Evolutionary conservation across 2,329 filamentous ascomycete genomes (phyloP), one percentile per base, ranked within the genome.

Genomic region (Aspergillus sp.): DNA sequence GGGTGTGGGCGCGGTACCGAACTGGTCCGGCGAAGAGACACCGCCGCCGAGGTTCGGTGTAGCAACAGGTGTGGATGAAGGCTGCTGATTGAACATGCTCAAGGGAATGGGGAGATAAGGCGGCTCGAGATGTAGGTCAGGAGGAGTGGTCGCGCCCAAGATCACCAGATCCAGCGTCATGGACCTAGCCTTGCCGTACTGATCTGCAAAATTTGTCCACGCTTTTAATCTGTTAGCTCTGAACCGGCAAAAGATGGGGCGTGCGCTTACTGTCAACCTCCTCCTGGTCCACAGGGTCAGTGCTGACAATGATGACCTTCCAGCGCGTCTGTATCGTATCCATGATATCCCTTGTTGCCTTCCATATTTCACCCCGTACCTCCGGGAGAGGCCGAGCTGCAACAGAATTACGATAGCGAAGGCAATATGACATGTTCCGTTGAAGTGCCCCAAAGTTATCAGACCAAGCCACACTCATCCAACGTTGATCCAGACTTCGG

Each of bases 401-500:
- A 50, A 63, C 68, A 23, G 70, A 71, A 19, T 70, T 61, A 69
- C 75, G 64, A 74, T 77, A 68, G 67, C 79, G 70, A 67, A 87
- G 70, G 61, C 83, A 84, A 65, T 87, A 87, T 0, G 84, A 82
- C 60, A 82, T 79, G 2, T 74, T 81, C 19, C 80, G 77, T 62
- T 86, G 82, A 43, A 84, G 79, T 41, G 78, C 79, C 8, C 86
- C 86, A 25, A 77, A 80, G 60, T 78, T 83, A 71, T 88, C 85
- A 1, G 82, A 83, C 86, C 86, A 88, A 1, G 83, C 82, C 4
- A 81, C 85, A 6, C 81, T 84, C 23, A 87, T 67, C 86, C 86
- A 89, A 19, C 80, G 76, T 28, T 82, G 79, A 64, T 87, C 84
- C 8, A 79, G 66, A 63, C 84, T 87, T 38, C 79, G 73, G 3